Base-by-base conservation (phyloP, 352 stramenopile species). In the Albugo laibachii region DNA sequence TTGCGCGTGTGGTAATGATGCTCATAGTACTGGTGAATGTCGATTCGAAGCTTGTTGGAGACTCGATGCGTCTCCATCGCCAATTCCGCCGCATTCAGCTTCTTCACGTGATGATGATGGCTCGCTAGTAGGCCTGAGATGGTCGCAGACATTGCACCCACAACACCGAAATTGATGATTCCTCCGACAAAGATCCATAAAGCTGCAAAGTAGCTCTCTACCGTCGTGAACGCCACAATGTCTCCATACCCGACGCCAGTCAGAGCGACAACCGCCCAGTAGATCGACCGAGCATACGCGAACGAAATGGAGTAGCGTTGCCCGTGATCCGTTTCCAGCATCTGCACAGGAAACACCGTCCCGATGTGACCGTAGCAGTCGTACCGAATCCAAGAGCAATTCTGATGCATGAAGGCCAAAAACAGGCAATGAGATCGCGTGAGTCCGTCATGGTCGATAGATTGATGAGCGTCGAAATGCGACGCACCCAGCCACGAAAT, bases 141-240 rank as follows among this genome's bases (percentile, higher is more conserved):
- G 49, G 82, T 70, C 47, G 69, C 82, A 1, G 75, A 87, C 65
- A 87, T 84, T 13, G 68, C 69, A 0, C 70, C 69, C 11, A 84
- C 66, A 15, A 84, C 72, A 13, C 68, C 69, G 46, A 81, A 87
- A 54, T 84, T 84, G 52, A 87, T 87, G 21, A 84, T 65, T 0
- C 59, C 69, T 1, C 69, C 71, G 1, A 81, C 35, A 37, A 81
- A 84, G 5, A 72, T 58, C 75, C 75, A 87, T 2, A 69, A 19
- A 10, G 66, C 66, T 0, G 72, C 71, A 31, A 83, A 84, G 15
- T 73, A 66, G 38, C 62, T 81, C 48, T 87, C 75, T 35, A 50
- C 58, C 0, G 71, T 84, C 11, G 71, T 79, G 27, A 81, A 87
- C 0, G 75, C 72, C 0, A 84, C 69, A 8, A 84, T 83, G 35